Conservation (phyloP, 2,329 filamentous ascomycete species). For the Ophiostoma novo-ulmi region DNA sequence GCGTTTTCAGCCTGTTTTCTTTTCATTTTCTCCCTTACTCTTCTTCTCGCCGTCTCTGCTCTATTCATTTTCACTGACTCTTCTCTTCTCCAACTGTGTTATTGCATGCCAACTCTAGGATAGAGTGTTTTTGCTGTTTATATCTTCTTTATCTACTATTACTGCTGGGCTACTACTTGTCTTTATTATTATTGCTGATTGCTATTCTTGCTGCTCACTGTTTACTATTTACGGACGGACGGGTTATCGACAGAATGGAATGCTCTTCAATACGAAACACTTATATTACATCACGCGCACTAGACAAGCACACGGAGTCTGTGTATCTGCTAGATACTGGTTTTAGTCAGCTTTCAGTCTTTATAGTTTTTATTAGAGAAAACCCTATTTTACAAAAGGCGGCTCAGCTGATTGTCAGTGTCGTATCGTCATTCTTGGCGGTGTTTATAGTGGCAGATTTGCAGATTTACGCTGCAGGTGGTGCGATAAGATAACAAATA, state of each 20-base stretch:
- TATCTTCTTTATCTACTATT: not conserved
- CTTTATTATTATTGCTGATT: not conserved
- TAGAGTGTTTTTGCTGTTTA: slow-evolving; percentile 3
- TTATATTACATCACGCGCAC: not conserved
- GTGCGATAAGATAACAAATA: slow-evolving; percentile 1
- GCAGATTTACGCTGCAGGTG: slow-evolving; percentile 2
- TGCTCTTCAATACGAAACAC: slow-evolving; percentile 1
- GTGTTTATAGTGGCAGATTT: not conserved
- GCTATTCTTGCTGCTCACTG: not conserved
- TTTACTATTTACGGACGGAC: not conserved
- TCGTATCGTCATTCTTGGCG: not conserved
- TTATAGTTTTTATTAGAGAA: too few species aligned
- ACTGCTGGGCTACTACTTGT: not conserved
- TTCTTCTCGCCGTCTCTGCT: not conserved
- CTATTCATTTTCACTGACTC: not conserved
- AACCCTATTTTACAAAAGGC: too few species aligned
- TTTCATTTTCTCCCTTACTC: not conserved
- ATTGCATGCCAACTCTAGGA: not conserved
- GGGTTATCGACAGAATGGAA: not conserved
- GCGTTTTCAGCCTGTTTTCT: not conserved
- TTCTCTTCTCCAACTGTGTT: not conserved
- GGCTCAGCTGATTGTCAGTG: not conserved
- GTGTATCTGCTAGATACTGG: not conserved
- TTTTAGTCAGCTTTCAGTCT: not conserved
- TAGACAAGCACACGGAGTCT: not conserved